A percentile compares a stretch with the other conserved stretches of the same genome.
These are phyloP conservation scores for Komagataella pastoris DNA, from an alignment of 805 yeast genomes.

Conservation along the genomic window DNA sequence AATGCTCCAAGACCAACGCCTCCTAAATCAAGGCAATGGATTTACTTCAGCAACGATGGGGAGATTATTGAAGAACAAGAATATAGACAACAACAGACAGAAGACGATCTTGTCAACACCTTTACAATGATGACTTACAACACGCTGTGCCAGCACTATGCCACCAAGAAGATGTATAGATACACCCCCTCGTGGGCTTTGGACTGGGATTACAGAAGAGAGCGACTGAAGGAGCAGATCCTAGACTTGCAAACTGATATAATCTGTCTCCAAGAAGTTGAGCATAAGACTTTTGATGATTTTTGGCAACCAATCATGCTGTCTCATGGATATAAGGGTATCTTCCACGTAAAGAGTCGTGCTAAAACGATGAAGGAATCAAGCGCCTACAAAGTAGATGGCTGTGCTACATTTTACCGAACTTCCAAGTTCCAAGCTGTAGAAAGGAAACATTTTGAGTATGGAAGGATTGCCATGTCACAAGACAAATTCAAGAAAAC, in stretches of 20 bases:
- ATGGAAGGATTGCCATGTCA: constrained; percentile 66
- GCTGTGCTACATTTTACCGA: constrained; percentile 91
- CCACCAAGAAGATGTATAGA: constrained; percentile 82
- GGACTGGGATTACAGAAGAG: constrained; percentile 82
- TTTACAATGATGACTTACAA: constrained; percentile 83
- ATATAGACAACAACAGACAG: constrained; percentile 1
- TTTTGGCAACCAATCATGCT: constrained; percentile 71
- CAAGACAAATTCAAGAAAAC: constrained; percentile 84
- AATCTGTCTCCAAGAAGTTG: constrained; percentile 92
- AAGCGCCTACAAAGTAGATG: constrained; percentile 88
- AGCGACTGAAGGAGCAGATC: constrained; percentile 62
- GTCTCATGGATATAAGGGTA: constrained; percentile 65
- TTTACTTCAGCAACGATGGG: constrained; percentile 65
- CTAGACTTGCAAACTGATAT: constrained; percentile 56
- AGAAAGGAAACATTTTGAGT: constrained; percentile 68
- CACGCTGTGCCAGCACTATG: constrained; percentile 90
- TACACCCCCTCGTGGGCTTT: constrained; percentile 97
- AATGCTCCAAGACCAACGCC: constrained; percentile 53
- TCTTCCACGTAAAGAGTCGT: constrained; percentile 79
- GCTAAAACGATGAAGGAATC: constrained; percentile 77
- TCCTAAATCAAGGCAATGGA: constrained; percentile 75
- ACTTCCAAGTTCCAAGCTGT: constrained; percentile 53
- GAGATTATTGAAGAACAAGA: constrained; percentile 29
- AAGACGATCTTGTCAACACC: constrained; percentile 16
- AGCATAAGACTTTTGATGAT: constrained; percentile 72